These are phyloP conservation scores for Cucurbita moschata DNA, from an alignment of 306 rosid species.

Conservation along the genomic window DNA sequence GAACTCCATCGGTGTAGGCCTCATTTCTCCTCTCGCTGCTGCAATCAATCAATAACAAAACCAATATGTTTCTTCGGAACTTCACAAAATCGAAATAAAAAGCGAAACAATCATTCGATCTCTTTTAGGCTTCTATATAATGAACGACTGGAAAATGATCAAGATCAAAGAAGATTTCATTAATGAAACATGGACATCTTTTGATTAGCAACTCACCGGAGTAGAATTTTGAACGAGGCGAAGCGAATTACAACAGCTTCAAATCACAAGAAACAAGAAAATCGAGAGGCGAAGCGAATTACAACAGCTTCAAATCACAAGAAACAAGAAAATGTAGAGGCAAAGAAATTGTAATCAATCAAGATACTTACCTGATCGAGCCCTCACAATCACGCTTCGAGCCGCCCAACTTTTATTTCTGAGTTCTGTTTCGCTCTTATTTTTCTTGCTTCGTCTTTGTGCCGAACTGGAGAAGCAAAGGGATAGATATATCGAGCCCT, in stretches of 20 bases:
- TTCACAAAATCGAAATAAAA: neutral
- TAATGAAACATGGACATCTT: neutral
- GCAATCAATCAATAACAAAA: neutral
- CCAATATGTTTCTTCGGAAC: neutral
- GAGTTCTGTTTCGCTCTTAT: neutral
- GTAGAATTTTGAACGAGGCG: neutral
- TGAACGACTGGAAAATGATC: neutral
- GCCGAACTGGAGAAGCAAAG: neutral
- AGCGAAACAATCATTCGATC: neutral
- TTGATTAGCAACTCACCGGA: neutral
- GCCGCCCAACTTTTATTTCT: neutral
- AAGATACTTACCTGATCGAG: neutral
- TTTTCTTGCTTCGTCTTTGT: neutral
- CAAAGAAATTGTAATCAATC: neutral
- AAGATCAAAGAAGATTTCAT: neutral
- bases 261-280: neutral
- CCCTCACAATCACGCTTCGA: neutral
- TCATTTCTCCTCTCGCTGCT: conserved; percentile 11
- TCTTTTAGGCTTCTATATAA: neutral
- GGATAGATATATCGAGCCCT: neutral
- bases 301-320: no score
- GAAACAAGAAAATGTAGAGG: neutral
- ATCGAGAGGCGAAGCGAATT: neutral
- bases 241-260: neutral
- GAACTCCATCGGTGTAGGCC: conserved; percentile 52